Evolutionary conservation across 148 eudicot genomes (phyloP).

Genomic region (Cornus kousa): DNA sequence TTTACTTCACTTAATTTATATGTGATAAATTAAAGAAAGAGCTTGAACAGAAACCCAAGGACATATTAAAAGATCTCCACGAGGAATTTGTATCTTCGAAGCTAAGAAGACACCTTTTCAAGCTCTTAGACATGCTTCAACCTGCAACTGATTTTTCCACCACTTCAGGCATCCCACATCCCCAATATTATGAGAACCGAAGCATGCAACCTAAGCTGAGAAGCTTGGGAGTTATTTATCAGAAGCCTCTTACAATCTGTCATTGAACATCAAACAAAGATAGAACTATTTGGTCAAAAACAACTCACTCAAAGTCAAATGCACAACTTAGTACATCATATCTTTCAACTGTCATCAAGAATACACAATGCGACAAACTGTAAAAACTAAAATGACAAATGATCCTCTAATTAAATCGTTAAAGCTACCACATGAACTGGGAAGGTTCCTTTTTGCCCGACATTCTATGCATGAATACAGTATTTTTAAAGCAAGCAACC

Average conservation of each 20-base stretch:
- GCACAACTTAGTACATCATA: neutral
- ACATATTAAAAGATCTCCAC: constrained; percentile 1
- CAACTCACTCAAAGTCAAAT: neutral
- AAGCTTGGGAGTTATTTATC: neutral
- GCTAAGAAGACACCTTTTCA: constrained; percentile 2
- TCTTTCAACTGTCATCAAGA: no score
- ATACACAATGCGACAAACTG: no score
- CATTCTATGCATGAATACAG: neutral
- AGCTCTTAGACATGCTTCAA: neutral
- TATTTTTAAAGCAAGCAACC: neutral
- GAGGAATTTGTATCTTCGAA: neutral
- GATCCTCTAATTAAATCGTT: no score
- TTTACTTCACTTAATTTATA: neutral
- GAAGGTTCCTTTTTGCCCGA: neutral
- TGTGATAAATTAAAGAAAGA: neutral
- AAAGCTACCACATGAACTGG: neutral
- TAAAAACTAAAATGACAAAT: no score
- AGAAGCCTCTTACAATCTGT: neutral
- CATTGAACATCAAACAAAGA: neutral
- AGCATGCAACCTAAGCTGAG: neutral
- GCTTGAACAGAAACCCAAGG: constrained; percentile 2
- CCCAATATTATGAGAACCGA: neutral
- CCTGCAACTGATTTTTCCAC: neutral
- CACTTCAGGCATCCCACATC: neutral
- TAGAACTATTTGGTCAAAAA: neutral